These are phyloP conservation scores for Aspergillus fischeri DNA, from an alignment of 2,329 filamentous ascomycete genomes.

Conservation along the genomic window DNA sequence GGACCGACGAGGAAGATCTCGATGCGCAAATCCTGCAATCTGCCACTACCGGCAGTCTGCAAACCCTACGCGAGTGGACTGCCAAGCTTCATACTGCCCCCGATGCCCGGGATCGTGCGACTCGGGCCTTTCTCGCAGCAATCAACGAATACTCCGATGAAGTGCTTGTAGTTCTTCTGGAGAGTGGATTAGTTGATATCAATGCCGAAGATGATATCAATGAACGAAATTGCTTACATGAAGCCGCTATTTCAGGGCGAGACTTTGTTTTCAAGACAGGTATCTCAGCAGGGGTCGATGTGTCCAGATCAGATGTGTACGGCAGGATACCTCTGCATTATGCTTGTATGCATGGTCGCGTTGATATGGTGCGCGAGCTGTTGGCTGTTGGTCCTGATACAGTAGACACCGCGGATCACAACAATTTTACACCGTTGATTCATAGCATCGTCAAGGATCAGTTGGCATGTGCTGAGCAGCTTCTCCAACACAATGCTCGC, in stretches of 20 bases:
- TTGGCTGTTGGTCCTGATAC: conserved; percentile 67
- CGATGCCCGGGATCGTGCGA: conserved; percentile 70
- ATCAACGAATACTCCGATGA: conserved; percentile 79
- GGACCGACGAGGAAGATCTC: conserved; percentile 82
- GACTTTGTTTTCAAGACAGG: conserved; percentile 71
- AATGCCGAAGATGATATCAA: conserved; percentile 96
- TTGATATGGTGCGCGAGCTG: conserved; percentile 75
- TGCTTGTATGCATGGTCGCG: conserved; percentile 86
- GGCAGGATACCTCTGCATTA: conserved; percentile 92
- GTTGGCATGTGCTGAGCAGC: conserved; percentile 70
- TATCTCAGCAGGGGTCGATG: conserved; percentile 69
- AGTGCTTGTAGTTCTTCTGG: conserved; percentile 70
- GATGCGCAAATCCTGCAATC: conserved; percentile 83
- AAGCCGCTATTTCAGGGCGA: conserved; percentile 92
- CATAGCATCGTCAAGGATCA: conserved; percentile 90
- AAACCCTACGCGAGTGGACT: conserved; percentile 76
- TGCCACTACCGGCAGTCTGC: conserved; percentile 74
- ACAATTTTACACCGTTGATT: conserved; percentile 94
- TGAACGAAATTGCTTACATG: conserved; percentile 91
- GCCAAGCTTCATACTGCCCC: conserved; percentile 60
- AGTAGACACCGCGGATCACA: conserved; percentile 85
- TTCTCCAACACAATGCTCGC: conserved; percentile 74
- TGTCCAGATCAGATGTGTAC: conserved; percentile 83
- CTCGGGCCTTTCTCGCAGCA: conserved; percentile 82
- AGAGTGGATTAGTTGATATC: conserved; percentile 81